These are phyloP conservation scores for Penicillium odoratum DNA, from an alignment of 495 filamentous ascomycete genomes.

Conservation along the genomic window DNA sequence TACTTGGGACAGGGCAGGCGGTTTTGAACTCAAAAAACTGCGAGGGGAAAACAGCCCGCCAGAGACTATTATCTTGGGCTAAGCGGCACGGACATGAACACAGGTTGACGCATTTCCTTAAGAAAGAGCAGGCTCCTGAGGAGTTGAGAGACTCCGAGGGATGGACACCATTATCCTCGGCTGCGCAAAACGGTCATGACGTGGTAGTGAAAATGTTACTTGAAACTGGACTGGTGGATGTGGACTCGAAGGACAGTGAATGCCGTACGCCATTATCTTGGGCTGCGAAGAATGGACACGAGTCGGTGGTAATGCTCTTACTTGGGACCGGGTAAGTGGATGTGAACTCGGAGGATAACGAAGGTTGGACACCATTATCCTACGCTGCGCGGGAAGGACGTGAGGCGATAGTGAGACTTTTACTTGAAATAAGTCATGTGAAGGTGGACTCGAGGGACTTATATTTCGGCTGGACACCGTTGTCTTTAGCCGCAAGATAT, in stretches of 20 bases:
- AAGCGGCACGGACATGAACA: neutral
- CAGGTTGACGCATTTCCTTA: neutral
- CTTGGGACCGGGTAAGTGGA: neutral
- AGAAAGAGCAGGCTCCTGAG: neutral
- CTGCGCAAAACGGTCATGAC: neutral
- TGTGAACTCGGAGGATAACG: neutral
- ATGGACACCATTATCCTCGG: constrained; percentile 1
- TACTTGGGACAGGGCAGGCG: neutral
- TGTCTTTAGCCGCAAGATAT: neutral
- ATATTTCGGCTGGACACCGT: neutral
- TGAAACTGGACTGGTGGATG: neutral
- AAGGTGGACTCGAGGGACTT: neutral
- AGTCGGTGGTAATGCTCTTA: neutral
- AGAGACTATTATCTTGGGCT: neutral
- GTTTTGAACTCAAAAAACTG: too few species aligned
- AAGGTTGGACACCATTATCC: constrained; percentile 1
- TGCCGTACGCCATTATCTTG: neutral
- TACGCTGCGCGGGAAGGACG: neutral
- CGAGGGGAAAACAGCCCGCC: too few species aligned
- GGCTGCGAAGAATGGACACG: neutral
- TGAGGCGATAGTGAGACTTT: neutral
- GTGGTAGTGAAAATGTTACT: neutral
- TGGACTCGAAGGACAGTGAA: neutral
- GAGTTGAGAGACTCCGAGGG: neutral
- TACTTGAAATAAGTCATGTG: neutral